A percentile compares a stretch with the other conserved stretches of the same genome.
These are phyloP conservation scores for Lipomyces mesembrius DNA, from an alignment of 805 yeast species.

Conservation along the genomic window DNA sequence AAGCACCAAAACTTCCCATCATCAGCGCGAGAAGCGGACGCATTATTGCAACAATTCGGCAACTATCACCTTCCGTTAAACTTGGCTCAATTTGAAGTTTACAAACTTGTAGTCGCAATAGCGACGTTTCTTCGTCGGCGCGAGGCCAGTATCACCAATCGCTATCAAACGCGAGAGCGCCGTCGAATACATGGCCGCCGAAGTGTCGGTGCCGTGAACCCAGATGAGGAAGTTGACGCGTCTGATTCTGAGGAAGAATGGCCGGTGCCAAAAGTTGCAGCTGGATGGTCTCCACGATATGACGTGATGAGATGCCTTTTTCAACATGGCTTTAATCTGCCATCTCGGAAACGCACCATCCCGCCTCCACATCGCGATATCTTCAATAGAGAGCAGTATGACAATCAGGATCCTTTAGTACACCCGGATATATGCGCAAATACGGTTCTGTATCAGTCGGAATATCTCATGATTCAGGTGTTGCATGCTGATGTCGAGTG, in stretches of 20 bases:
- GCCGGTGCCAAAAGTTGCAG: background rate
- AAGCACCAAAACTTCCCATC: background rate
- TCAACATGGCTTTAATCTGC: conserved; percentile 7
- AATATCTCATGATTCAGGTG: background rate
- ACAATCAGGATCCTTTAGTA: conserved; percentile 4
- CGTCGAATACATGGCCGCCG: background rate
- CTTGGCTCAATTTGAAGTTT: conserved; percentile 15
- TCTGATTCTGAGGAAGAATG: background rate
- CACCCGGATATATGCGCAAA: background rate
- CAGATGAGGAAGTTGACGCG: background rate
- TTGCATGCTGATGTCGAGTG: background rate
- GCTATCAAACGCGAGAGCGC: background rate
- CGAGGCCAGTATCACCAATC: conserved; percentile 2
- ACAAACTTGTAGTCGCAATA: conserved; percentile 9
- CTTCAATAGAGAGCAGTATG: conserved; percentile 11
- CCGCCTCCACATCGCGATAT: conserved; percentile 7
- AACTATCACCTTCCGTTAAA: conserved; percentile 11
- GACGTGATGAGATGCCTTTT: conserved; percentile 24
- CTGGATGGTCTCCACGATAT: conserved; percentile 29
- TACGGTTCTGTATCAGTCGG: background rate
- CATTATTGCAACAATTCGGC: background rate
- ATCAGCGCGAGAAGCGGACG: background rate
- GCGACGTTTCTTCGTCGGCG: conserved; percentile 9
- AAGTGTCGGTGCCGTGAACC: background rate
- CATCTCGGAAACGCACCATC: background rate